phyloP scores from a whole-genome alignment of 2,329 filamentous ascomycete genomes.

The Calycina herbarum region DNA sequence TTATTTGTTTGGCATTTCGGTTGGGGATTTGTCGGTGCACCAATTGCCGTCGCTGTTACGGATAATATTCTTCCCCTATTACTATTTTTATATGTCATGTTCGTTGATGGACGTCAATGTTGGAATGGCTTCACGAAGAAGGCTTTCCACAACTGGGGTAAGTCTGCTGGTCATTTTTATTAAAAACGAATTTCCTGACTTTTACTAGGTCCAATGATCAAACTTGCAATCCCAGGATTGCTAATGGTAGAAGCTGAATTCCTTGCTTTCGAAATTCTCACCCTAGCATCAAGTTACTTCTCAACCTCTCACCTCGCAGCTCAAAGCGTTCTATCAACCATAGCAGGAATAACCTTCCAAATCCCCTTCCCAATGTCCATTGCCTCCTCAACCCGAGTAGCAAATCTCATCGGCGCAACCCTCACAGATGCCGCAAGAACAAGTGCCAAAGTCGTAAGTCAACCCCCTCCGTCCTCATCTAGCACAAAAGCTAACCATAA shows the following conservation, averaged over 20 bases:
- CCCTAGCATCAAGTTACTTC: conserved; percentile 77
- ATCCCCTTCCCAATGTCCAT: conserved; percentile 91
- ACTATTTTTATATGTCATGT: conserved; percentile 73
- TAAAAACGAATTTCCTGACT: conserved; percentile 18
- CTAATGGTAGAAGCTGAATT: conserved; percentile 95
- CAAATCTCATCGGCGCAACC: conserved; percentile 87
- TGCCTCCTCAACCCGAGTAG: conserved; percentile 82
- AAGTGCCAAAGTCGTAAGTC: conserved; percentile 65
- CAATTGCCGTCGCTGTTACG: conserved; percentile 73
- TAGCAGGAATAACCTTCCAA: conserved; percentile 81
- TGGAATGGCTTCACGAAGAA: conserved; percentile 77
- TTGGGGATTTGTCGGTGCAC: conserved; percentile 76
- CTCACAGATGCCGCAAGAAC: conserved; percentile 78
- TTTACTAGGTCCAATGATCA: conserved; percentile 68
- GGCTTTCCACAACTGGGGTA: conserved; percentile 70
- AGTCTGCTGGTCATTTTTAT: conserved; percentile 9
- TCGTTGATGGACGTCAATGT: conserved; percentile 70
- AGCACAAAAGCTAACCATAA: conserved; percentile 15
- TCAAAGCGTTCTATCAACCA: conserved; percentile 79
- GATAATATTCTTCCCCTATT: conserved; percentile 72
- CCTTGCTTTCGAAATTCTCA: conserved; percentile 89
- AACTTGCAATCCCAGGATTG: conserved; percentile 82
- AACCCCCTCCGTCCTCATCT: not conserved
- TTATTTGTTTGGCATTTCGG: conserved; percentile 71
- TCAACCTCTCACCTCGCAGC: conserved; percentile 80